Evolutionary conservation across 305 asterid species (phyloP), one percentile per base, ranked within the genome.

Genomic region (Fraxinus xanthoxyloides): DNA sequence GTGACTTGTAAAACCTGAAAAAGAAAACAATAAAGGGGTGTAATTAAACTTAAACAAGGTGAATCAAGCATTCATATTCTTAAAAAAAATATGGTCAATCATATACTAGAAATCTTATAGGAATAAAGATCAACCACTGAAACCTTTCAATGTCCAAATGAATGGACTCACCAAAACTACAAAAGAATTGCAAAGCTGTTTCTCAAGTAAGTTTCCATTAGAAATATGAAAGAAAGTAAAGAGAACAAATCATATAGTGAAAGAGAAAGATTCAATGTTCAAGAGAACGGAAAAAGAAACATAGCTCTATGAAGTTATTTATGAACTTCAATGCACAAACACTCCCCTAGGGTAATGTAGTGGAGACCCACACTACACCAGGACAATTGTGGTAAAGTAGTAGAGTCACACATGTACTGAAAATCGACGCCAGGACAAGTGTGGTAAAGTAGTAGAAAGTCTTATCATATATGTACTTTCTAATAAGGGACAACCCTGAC

Each of bases 1-100:
- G 98, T 74, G 98, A 93, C 67, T 92, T 85, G 73, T 94, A 96
- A 87, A 40, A 96, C 86, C 99, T 96, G 94, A 46, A 85, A 73
- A 74, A 79, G 43, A 75, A 40, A 81, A 23, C 21, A 19, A 80
- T 8, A 77, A 67, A 61, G 15, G 75, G 65, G 30, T 78, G 43
- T 35, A 87, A 79, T 74, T 40, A 83, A 10, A 40, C 38, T 48
- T 48, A 61, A 63, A 32, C 38, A 73, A 63, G 51, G 36, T 21
- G 69, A 36, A 34, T 28, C 56, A 17, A 51, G 76, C 31, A 38
- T 34, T 38, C 72, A 69, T 32, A 77, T 69, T 61, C 70, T n/a
- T 7, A 0, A 19, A 77, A 31, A 69, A 70, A n/a, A 82, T n/a
- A 38, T 4, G 34, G 65, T 43, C 72, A 8, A 70, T 36, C 54